These are phyloP conservation scores for Yamadazyma scolyti DNA, from an alignment of 805 yeast genomes.

Conservation along the genomic window DNA sequence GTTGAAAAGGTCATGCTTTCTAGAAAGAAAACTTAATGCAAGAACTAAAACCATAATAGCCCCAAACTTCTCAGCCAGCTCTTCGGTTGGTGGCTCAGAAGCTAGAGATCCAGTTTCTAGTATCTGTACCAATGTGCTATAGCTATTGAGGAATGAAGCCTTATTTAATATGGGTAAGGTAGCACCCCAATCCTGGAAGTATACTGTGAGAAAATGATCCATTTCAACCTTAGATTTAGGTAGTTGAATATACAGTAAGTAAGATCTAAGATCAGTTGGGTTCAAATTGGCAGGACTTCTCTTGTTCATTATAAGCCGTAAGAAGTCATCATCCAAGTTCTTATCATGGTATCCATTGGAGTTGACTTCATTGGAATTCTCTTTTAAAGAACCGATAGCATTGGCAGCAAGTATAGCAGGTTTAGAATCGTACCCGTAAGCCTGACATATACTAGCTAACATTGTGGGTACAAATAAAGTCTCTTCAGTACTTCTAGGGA, in stretches of 20 bases:
- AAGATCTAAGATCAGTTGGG: slow-evolving; percentile 40
- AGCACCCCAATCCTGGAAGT: slow-evolving; percentile 76
- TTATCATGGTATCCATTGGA: slow-evolving; percentile 5
- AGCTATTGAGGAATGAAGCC: slow-evolving; percentile 61
- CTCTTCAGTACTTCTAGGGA: slow-evolving; percentile 77
- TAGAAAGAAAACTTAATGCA: slow-evolving; percentile 46
- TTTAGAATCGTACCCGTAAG: slow-evolving; percentile 67
- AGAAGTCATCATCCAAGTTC: slow-evolving; percentile 11
- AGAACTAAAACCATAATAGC: slow-evolving; percentile 47
- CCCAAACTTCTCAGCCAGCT: slow-evolving; percentile 52
- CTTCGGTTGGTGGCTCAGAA: slow-evolving; percentile 13
- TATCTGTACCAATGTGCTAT: slow-evolving; percentile 43
- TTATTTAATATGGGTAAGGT: slow-evolving; percentile 68
- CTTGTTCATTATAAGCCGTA: slow-evolving; percentile 24
- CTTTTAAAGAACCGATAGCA: slow-evolving; percentile 66
- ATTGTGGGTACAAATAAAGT: slow-evolving; percentile 71
- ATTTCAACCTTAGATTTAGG: slow-evolving; percentile 55
- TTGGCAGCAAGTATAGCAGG: slow-evolving; percentile 71
- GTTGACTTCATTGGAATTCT: slow-evolving; percentile 21
- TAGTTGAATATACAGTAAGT: slow-evolving; percentile 32
- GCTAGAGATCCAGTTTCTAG: slow-evolving; percentile 29
- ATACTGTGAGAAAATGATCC: slow-evolving; percentile 65
- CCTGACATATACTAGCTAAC: slow-evolving; percentile 64
- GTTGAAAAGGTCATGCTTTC: slow-evolving; percentile 22
- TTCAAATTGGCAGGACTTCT: slow-evolving; percentile 22